Base-by-base conservation (phyloP, 2,329 filamentous ascomycete genomes). In the Didymellaceae sp. region DNA sequence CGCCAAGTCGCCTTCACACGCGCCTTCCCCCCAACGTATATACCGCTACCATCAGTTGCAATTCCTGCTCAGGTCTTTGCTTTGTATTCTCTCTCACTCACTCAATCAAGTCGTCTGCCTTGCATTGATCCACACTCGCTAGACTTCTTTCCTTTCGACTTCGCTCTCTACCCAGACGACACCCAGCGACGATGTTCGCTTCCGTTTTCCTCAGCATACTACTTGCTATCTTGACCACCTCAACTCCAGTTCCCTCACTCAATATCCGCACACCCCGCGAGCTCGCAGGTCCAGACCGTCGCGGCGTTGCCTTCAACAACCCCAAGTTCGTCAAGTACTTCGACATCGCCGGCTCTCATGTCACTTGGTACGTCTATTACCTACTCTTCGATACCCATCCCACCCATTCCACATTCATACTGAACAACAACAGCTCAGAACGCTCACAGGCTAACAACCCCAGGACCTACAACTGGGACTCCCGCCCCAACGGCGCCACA, bases 281-380 rank as follows among this genome's bases (percentile, higher is more conserved):
- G 86, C 37, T 25, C 1, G 43, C 53, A 11, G 39, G 46, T 4
- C 30, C 42, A 8, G 18, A 41, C 1, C 59, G 59, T 80, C 85
- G 86, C 62, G 87, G 87, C 64, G 68, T 89, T 31, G 81, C 83
- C 35, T 90, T 84, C 81, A 88, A 89, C 72, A 73, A 82, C 20
- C 75, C 77, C 45, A 61, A 56, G 8, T 74, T 85, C 17, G 77
- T 81, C 61, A 69, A 75, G 37, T 61, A 71, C 58, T 86, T 89
- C 70, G 55, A 73, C 30, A 62, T 59, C 37, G 59, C 65, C 6
- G 46, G 49, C 4, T 71, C 73, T 31, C 64, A 79, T 44, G 76
- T 82, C 55, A 71, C 73, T 16, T 90, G 86, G 86, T 43, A 41
- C n/a, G n/a, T n/a, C n/a, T n/a, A 26, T 7, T 20, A 40, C 14